Evolutionary conservation across 257 asterid species (phyloP).

Genomic region (Apocynum venetum): DNA sequence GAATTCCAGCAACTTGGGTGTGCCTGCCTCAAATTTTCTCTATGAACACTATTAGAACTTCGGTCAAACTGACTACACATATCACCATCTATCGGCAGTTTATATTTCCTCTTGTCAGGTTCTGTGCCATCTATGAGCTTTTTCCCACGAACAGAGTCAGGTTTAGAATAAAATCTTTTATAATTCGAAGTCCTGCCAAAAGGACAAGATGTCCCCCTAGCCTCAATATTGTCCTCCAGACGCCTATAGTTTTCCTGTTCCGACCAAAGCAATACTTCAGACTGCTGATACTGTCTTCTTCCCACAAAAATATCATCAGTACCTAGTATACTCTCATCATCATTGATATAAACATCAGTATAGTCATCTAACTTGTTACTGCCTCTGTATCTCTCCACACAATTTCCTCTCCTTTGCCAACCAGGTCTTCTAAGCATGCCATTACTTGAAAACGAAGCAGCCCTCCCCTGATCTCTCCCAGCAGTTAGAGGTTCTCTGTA

Average conservation of each 20-base stretch:
- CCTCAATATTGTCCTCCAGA: constrained; percentile 22
- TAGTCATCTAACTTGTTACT: constrained; percentile 22
- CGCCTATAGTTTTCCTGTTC: constrained; percentile 27
- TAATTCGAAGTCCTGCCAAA: constrained; percentile 25
- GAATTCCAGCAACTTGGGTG: constrained; percentile 36
- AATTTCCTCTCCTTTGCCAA: constrained; percentile 20
- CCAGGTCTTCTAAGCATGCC: constrained; percentile 21
- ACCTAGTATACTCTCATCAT: constrained; percentile 18
- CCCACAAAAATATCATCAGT: constrained; percentile 19
- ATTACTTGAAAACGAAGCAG: constrained; percentile 18
- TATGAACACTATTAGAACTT: constrained; percentile 24
- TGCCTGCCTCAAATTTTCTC: constrained; percentile 23
- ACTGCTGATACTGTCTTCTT: constrained; percentile 30
- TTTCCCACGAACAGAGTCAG: constrained; percentile 22
- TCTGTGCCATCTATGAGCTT: constrained; percentile 33
- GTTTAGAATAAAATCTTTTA: constrained; percentile 27
- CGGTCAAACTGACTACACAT: constrained; percentile 27
- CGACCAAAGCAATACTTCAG: constrained; percentile 31
- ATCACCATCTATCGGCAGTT: constrained; percentile 25
- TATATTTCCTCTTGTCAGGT: constrained; percentile 18
- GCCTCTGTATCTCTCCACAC: constrained; percentile 27
- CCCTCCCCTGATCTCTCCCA: constrained; percentile 21
- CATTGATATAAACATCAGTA: constrained; percentile 8
- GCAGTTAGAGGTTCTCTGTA: constrained; percentile 19
- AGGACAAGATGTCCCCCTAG: constrained; percentile 28